Conservation (phyloP, 768 basidiomycete species). For the Harrya chromipes region DNA sequence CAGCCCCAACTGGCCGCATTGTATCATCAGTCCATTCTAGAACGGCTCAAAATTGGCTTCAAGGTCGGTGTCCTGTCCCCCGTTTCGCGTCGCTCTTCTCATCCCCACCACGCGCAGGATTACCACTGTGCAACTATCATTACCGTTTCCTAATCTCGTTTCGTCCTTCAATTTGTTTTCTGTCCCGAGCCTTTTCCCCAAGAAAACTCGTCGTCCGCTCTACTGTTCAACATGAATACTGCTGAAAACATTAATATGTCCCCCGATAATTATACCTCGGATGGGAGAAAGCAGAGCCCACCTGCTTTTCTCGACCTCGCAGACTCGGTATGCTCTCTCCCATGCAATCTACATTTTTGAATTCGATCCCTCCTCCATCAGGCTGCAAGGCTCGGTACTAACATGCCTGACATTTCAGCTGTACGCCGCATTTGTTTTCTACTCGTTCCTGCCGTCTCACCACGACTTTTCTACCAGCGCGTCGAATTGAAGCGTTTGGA, state of each 20-base stretch:
- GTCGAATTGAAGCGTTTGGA: slow-evolving; percentile 83
- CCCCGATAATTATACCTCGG: slow-evolving; percentile 68
- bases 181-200: slow-evolving; percentile 47
- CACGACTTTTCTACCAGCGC: slow-evolving; percentile 45
- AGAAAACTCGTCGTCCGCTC: slow-evolving; percentile 48
- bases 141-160: slow-evolving; percentile 50
- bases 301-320: slow-evolving; percentile 93
- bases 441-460: slow-evolving; percentile 1
- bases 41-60: slow-evolving; percentile 74
- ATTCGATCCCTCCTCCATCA: slow-evolving; percentile 26
- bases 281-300: slow-evolving; percentile 81
- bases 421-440: slow-evolving; percentile 44
- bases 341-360: slow-evolving; percentile 9
- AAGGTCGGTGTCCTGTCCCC: slow-evolving; percentile 43
- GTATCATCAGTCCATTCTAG: slow-evolving; percentile 80
- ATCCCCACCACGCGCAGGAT: slow-evolving; percentile 40
- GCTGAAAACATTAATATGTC: slow-evolving; percentile 68
- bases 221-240: slow-evolving; percentile 62
- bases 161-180: slow-evolving; percentile 50
- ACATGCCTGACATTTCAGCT: slow-evolving; percentile 83
- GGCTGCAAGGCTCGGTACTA: slow-evolving; percentile 83
- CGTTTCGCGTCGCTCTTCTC: slow-evolving; percentile 22
- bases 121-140: slow-evolving; percentile 66
- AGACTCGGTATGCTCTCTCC: slow-evolving; percentile 68
- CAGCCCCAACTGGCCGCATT: slow-evolving; percentile 57